Percentiles rank a stretch among this genome's conserved stretches.
phyloP scores from a whole-genome alignment of 441 rosid species.

The Aquilaria agallochum region DNA sequence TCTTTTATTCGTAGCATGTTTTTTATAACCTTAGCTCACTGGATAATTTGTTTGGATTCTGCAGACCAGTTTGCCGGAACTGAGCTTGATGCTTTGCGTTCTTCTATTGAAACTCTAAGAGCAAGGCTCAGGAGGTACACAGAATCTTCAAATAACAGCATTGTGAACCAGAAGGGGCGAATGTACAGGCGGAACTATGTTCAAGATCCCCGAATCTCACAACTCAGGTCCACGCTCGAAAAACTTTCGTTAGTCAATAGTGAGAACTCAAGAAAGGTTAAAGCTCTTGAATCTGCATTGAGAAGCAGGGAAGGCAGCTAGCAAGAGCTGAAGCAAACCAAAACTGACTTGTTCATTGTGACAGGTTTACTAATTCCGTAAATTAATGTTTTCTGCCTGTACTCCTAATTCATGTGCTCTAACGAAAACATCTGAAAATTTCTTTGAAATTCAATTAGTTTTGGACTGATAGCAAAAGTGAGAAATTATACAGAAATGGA shows the following conservation, averaged over 20 bases:
- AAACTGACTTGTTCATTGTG: too few species aligned
- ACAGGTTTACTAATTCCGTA: too few species aligned
- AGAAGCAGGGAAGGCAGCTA: conserved; percentile 41
- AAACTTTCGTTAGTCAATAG: conserved; percentile 75
- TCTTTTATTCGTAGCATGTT: conserved; percentile 1
- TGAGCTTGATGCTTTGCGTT: conserved; percentile 71
- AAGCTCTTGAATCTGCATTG: conserved; percentile 65
- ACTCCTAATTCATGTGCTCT: too few species aligned
- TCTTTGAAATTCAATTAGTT: too few species aligned
- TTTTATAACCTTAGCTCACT: background rate
- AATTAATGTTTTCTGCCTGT: too few species aligned
- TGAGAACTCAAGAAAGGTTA: conserved; percentile 65
- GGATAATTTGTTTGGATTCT: conserved; percentile 11
- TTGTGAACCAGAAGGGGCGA: conserved; percentile 29
- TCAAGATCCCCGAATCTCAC: conserved; percentile 62
- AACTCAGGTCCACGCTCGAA: conserved; percentile 62
- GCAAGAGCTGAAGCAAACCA: conserved; percentile 12
- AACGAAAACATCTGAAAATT: too few species aligned
- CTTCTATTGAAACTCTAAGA: conserved; percentile 61
- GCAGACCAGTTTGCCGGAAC: conserved; percentile 70
- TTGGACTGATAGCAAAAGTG: too few species aligned
- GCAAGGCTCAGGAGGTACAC: conserved; percentile 57
- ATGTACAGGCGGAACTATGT: conserved; percentile 26
- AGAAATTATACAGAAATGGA: too few species aligned
- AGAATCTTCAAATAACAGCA: conserved; percentile 34